Evolutionary conservation across 2,329 filamentous ascomycete genomes (phyloP).

Genomic region (Colletotrichum musae): DNA sequence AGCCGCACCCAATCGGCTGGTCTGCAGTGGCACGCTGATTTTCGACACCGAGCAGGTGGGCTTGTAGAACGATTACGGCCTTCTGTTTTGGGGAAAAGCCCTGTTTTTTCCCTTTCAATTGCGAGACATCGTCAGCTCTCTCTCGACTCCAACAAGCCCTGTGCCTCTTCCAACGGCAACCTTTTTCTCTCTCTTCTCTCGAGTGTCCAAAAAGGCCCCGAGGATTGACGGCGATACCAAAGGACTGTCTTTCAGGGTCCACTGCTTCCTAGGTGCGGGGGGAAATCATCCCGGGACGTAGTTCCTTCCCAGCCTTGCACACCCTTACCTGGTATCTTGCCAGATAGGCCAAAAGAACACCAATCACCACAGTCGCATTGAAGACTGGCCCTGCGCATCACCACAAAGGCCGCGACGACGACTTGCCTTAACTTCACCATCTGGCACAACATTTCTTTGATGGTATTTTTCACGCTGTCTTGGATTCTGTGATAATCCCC

Average conservation of each 20-base stretch:
- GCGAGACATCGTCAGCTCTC: conserved; percentile 16
- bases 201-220: too few relatives aligned
- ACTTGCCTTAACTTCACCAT: not conserved
- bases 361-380: conserved; percentile 21
- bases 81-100: conserved; percentile 8
- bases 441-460: too few relatives aligned
- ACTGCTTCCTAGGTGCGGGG: conserved; percentile 26
- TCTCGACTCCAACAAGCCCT: not conserved
- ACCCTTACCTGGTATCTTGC: conserved; percentile 25
- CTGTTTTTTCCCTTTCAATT: conserved; percentile 5
- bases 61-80: conserved; percentile 24
- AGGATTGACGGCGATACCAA: too few relatives aligned
- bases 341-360: conserved; percentile 34
- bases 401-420: conserved; percentile 6
- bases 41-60: conserved; percentile 39
- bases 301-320: conserved; percentile 35
- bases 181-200: too few relatives aligned
- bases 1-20: conserved; percentile 33
- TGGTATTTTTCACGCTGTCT: too few relatives aligned
- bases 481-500: not conserved
- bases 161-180: not conserved
- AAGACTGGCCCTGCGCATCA: conserved; percentile 14
- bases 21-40: conserved; percentile 18
- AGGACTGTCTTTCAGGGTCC: not conserved
- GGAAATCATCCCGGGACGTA: conserved; percentile 9